phyloP scores from a whole-genome alignment of 345 rosid genomes.

The Cochlearia excelsa region DNA sequence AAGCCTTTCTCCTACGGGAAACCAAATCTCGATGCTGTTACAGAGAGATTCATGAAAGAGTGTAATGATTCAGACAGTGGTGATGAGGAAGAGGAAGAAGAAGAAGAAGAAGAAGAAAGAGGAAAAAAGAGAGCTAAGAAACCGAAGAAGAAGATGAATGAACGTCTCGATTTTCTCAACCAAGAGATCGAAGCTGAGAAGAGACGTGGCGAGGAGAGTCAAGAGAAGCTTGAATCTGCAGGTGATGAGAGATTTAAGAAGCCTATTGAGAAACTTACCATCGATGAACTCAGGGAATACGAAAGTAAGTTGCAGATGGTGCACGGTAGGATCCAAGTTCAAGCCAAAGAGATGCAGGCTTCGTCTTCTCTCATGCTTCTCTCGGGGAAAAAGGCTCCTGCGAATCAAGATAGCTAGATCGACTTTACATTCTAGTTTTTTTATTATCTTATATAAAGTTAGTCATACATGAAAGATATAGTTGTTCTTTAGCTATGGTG shows the following conservation, averaged over 20 bases:
- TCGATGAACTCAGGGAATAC: conserved; percentile 34
- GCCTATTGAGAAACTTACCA: conserved; percentile 27
- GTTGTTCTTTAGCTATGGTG: conserved; percentile 10
- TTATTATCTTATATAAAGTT: conserved; percentile 15
- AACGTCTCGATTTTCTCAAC: conserved; percentile 24
- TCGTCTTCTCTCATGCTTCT: conserved; percentile 40
- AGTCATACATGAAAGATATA: conserved; percentile 19
- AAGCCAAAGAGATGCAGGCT: conserved; percentile 39
- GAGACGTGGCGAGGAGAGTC: conserved; percentile 35
- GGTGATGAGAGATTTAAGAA: conserved; percentile 21
- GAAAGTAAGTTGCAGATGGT: conserved; percentile 32
- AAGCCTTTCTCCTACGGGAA: conserved; percentile 65
- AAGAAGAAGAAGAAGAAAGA: conserved; percentile 10
- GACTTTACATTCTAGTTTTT: conserved; percentile 17
- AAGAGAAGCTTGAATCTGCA: conserved; percentile 32
- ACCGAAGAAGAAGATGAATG: conserved; percentile 22
- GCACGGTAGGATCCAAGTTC: conserved; percentile 26
- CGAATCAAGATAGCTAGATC: conserved; percentile 14
- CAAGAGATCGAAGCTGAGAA: conserved; percentile 37
- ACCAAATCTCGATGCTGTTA: conserved; percentile 50
- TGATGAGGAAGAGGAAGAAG: conserved; percentile 16
- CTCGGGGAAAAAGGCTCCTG: conserved; percentile 12
- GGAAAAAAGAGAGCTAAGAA: conserved; percentile 7
- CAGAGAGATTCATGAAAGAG: conserved; percentile 40
- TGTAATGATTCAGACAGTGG: conserved; percentile 5